Evolutionary conservation across 2,329 filamentous ascomycete genomes (phyloP).

Genomic region (Fusarium agapanthi): DNA sequence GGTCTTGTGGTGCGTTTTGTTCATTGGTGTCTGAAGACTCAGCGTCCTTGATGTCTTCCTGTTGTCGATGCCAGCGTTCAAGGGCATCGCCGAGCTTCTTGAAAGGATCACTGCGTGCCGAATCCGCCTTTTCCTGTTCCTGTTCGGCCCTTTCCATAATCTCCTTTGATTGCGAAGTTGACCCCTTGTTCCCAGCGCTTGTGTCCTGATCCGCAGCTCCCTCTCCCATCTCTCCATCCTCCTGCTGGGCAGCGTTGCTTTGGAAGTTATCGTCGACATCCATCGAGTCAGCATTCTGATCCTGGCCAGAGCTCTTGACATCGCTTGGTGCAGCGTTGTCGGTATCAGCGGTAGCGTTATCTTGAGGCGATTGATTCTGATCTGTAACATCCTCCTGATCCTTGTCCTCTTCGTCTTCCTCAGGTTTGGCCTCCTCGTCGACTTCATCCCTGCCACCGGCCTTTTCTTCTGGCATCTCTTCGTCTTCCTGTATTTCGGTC

Average conservation of each 20-base stretch:
- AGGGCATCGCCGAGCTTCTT: conserved; percentile 94
- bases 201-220: conserved; percentile 70
- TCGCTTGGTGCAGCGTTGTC: conserved; percentile 73
- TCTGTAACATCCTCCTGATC: conserved; percentile 62
- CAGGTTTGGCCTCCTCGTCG: conserved; percentile 53
- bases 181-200: conserved; percentile 70
- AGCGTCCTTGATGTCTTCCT: conserved; percentile 77
- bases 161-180: conserved; percentile 58
- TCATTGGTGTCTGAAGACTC: conserved; percentile 52
- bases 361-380: conserved; percentile 48
- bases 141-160: conserved; percentile 57
- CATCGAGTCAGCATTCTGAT: conserved; percentile 70
- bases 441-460: conserved; percentile 53
- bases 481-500: conserved; percentile 66
- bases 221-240: conserved; percentile 73
- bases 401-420: conserved; percentile 64
- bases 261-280: conserved; percentile 70
- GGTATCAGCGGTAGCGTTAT: conserved; percentile 61
- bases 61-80: conserved; percentile 90
- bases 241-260: conserved; percentile 68
- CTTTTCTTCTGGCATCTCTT: conserved; percentile 61
- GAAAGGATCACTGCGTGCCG: conserved; percentile 73
- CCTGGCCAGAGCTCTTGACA: conserved; percentile 69
- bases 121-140: conserved; percentile 52
- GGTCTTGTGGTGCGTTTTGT: conserved; percentile 56